Evolutionary conservation across 306 rosid species (phyloP).

Genomic region (Alnus rubra): DNA sequence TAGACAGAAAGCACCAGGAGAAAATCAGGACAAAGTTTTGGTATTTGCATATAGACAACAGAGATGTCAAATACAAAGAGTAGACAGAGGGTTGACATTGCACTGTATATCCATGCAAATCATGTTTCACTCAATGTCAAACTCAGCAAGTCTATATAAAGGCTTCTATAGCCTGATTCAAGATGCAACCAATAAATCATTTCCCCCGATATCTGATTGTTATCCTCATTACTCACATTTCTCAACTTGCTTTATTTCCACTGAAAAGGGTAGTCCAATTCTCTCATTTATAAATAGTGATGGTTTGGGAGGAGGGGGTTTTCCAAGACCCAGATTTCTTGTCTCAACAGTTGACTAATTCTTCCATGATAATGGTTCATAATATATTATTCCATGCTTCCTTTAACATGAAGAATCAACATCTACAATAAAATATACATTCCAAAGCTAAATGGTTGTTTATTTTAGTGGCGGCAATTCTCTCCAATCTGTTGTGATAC

Average conservation of each 20-base stretch:
- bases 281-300: not conserved
- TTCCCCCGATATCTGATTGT: not conserved
- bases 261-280: not conserved
- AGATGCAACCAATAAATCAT: not conserved
- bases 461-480: not conserved
- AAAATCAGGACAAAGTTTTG: not conserved
- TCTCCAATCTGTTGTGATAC: not conserved
- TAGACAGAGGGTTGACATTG: not conserved
- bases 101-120: not conserved
- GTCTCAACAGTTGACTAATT: not conserved
- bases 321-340: not conserved
- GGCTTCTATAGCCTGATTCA: not conserved
- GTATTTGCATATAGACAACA: not conserved
- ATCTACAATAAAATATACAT: not conserved
- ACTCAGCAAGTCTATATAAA: not conserved
- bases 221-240: not conserved
- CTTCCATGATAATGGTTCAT: not conserved
- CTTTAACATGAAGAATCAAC: no score
- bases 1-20: not conserved
- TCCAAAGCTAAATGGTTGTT: not conserved
- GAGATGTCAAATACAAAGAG: not conserved
- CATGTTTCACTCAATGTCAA: constrained; percentile 1
- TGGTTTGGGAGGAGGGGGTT: no score
- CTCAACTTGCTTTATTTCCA: not conserved
- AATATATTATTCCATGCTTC: not conserved